Conservation (phyloP, 257 asterid species). For the Nicotiana benthamiana region DNA sequence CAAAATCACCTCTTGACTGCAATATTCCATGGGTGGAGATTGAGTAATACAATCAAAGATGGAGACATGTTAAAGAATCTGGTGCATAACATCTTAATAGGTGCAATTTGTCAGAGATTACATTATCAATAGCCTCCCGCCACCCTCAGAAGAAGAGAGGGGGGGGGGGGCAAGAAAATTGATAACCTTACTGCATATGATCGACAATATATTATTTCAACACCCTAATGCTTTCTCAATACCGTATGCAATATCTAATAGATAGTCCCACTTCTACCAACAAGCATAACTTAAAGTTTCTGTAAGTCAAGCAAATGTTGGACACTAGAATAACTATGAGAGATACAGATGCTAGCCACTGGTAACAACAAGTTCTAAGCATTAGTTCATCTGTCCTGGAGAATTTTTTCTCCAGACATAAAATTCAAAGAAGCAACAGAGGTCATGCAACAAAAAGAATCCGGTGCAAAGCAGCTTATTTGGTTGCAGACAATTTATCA, state of each 20-base stretch:
- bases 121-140: background rate
- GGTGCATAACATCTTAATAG: background rate
- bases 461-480: background rate
- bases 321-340: background rate
- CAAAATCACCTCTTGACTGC: constrained; percentile 62
- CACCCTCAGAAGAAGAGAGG: background rate
- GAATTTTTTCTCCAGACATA: background rate
- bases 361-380: background rate
- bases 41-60: background rate
- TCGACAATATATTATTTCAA: background rate
- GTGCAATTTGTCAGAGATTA: background rate
- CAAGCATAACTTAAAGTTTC: background rate
- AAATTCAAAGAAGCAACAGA: background rate
- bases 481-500: background rate
- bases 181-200: background rate
- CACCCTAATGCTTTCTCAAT: background rate
- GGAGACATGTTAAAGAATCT: background rate
- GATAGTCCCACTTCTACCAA: background rate
- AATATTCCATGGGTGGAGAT: background rate
- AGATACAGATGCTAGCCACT: background rate
- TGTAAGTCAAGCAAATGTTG: background rate
- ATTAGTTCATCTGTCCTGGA: background rate
- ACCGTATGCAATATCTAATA: background rate
- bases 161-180: background rate
- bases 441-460: background rate